Evolutionary conservation across 2,329 filamentous ascomycete species (phyloP).

Genomic region (Pezicula radicicola): DNA sequence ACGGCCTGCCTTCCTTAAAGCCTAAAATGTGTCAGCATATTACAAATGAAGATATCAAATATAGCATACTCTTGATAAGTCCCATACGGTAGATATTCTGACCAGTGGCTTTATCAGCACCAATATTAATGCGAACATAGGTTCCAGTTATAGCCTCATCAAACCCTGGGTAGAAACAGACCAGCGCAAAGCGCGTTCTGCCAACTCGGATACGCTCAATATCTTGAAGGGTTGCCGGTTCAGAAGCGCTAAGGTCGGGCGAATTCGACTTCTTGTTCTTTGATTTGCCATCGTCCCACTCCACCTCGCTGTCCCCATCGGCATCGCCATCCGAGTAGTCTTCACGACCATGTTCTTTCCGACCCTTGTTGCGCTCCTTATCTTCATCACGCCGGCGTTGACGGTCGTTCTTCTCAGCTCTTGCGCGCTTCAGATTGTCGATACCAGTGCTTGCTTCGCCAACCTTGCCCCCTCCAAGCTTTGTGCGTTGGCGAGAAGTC

Average conservation of each 20-base stretch:
- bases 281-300: constrained; percentile 62
- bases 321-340: constrained; percentile 57
- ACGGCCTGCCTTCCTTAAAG: constrained; percentile 76
- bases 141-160: constrained; percentile 78
- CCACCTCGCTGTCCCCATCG: constrained; percentile 75
- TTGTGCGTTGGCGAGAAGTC: constrained; percentile 68
- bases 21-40: constrained; percentile 44
- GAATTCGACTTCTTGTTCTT: constrained; percentile 44
- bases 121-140: constrained; percentile 82
- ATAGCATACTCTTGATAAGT: constrained; percentile 70
- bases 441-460: constrained; percentile 71
- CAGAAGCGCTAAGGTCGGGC: constrained; percentile 46
- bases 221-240: constrained; percentile 73
- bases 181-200: constrained; percentile 80
- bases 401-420: constrained; percentile 63
- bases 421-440: constrained; percentile 61
- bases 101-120: constrained; percentile 69
- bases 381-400: constrained; percentile 62
- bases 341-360: constrained; percentile 42
- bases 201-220: constrained; percentile 82
- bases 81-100: constrained; percentile 84
- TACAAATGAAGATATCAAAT: neutral
- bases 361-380: constrained; percentile 48
- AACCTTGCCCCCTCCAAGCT: constrained; percentile 60
- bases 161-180: constrained; percentile 92